phyloP scores from a whole-genome alignment of 176 grass and related monocot genomes.

The Puya raimondii region DNA sequence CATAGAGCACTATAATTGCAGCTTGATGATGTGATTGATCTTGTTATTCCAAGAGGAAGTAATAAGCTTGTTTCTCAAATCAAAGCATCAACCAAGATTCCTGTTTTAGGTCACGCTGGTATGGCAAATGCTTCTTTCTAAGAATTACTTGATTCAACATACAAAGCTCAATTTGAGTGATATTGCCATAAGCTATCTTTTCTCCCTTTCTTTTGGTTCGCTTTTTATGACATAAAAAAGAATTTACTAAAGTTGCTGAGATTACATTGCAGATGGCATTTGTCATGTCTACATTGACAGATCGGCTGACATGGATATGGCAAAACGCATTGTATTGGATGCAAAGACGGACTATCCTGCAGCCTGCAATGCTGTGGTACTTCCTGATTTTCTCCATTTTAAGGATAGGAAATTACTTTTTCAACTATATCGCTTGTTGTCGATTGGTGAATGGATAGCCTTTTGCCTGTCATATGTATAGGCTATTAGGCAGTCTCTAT shows the following conservation, averaged over 20 bases:
- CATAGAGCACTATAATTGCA: conserved; percentile 16
- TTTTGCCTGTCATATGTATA: neutral
- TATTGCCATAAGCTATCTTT: conserved; percentile 1
- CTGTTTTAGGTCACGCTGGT: conserved; percentile 97
- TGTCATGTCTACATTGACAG: conserved; percentile 99
- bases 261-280: conserved; percentile 62
- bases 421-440: neutral
- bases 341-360: conserved; percentile 94
- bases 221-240: neutral
- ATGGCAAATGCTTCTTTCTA: neutral
- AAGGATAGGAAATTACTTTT: neutral
- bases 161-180: neutral
- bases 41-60: conserved; percentile 98
- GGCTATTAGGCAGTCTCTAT: neutral
- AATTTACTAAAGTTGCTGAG: conserved; percentile 3
- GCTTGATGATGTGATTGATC: conserved; percentile 99
- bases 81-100: conserved; percentile 90
- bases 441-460: conserved; percentile 4
- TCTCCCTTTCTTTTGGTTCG: neutral
- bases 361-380: conserved; percentile 96
- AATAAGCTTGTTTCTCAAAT: conserved; percentile 96
- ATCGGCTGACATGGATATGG: conserved; percentile 87
- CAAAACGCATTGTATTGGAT: conserved; percentile 79
- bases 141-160: neutral
- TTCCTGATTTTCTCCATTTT: conserved; percentile 12